These are phyloP conservation scores for Clarkia xantiana DNA, from an alignment of 345 rosid genomes.

Conservation along the genomic window DNA sequence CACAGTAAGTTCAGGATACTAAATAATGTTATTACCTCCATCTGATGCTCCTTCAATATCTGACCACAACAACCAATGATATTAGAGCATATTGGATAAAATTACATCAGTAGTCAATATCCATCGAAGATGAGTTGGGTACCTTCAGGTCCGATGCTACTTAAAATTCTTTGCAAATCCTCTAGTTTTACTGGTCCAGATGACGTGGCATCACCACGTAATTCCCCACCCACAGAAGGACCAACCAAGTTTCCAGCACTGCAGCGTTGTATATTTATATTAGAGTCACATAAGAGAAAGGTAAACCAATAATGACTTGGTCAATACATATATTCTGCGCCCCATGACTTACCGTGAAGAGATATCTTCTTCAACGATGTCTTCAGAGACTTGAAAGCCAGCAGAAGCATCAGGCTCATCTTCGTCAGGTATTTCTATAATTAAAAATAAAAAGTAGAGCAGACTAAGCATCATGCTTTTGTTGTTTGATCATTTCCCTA, in stretches of 20 bases:
- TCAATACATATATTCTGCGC: background rate
- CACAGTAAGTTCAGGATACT: background rate
- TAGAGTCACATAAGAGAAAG: background rate
- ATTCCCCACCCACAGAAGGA: constrained; percentile 51
- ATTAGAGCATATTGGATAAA: constrained; percentile 12
- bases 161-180: constrained; percentile 85
- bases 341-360: constrained; percentile 52
- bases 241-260: constrained; percentile 72
- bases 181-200: constrained; percentile 82
- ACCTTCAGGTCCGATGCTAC: constrained; percentile 68
- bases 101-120: constrained; percentile 2
- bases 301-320: constrained; percentile 1
- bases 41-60: constrained; percentile 52
- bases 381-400: constrained; percentile 51
- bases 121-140: constrained; percentile 6
- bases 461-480: background rate
- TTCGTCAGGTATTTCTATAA: constrained; percentile 21
- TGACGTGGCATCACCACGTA: constrained; percentile 53
- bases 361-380: constrained; percentile 59
- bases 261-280: constrained; percentile 4
- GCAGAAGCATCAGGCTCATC: constrained; percentile 45
- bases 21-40: constrained; percentile 37
- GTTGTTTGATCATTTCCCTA: too few species aligned
- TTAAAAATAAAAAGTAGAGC: background rate
- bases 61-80: constrained; percentile 23